Base-by-base conservation (phyloP, 768 basidiomycete genomes). In the Tulasnella sp. region DNA sequence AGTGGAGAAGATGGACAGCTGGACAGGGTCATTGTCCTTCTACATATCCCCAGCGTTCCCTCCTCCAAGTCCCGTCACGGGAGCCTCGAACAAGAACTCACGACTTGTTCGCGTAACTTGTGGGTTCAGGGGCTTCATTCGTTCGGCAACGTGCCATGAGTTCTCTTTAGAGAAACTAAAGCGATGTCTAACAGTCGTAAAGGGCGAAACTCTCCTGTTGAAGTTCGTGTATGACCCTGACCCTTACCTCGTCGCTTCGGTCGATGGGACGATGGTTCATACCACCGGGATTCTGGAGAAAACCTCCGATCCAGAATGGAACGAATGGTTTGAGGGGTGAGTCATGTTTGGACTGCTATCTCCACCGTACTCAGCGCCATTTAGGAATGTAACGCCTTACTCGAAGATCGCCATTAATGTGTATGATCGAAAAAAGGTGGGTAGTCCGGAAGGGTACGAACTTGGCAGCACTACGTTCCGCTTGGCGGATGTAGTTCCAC, bases 191-290 rank as follows among this genome's bases (percentile, higher is more conserved):
- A 46, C 54, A 78, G 54, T 69, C 20, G 41, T 58, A 58, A 60
- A 78, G 60, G 75, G 44, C 6, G 50, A 78, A 31, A 78, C 77
- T 50, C 58, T 44, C 28, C 60, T 50, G 34, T 50, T 34, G 58
- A 58, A 37, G 28, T 40, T 78, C 20, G 77, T 78, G 16, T 78
- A 78, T 41, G 54, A 78, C 34, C 77, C 77, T 18, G 77, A 78
- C 24, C 41, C 50, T 34, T 78, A 78, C 37, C 46, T 44, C 16
- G 58, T 78, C 22, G 41, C 42, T 31, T 78, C 50, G 2, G 77
- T 78, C 14, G 77, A 78, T 42, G 77, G 60, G 20, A 44, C 34
- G 58, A 46, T 54, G 34, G 34, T 34, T 44, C 37, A 34, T 31
- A 78, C 77, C 2, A 58, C 77, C 58, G 24, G 7, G 16, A 50